These are phyloP conservation scores for Chaetomiaceae sp. DNA, from an alignment of 2,329 filamentous ascomycete species.

Conservation along the genomic window DNA sequence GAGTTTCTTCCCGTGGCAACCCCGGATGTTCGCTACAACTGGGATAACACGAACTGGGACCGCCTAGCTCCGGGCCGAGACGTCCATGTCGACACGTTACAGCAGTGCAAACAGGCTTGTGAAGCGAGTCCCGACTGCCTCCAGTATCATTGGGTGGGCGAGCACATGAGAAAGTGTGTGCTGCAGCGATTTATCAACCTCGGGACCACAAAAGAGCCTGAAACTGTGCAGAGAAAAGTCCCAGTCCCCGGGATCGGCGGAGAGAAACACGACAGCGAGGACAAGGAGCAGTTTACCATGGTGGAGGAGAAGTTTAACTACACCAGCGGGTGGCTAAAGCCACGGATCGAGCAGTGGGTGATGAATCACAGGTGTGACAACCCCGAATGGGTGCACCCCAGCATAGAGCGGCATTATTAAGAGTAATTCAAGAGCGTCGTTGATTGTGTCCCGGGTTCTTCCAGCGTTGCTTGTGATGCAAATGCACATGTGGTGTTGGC, in stretches of 20 bases:
- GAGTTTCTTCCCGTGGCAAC: conserved; percentile 34
- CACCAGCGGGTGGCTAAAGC: conserved; percentile 23
- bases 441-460: too few relatives aligned
- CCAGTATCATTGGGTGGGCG: conserved; percentile 23
- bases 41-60: conserved; percentile 23
- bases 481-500: too few relatives aligned
- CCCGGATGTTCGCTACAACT: conserved; percentile 13
- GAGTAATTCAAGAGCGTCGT: too few relatives aligned
- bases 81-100: conserved; percentile 10
- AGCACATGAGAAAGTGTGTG: conserved; percentile 17
- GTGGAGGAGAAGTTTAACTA: conserved; percentile 13
- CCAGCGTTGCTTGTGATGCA: too few relatives aligned
- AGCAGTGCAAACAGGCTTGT: conserved; percentile 23
- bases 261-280: background rate
- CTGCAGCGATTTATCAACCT: conserved; percentile 19
- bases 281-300: conserved; percentile 1
- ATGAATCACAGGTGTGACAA: conserved; percentile 13
- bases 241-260: background rate
- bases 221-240: conserved; percentile 6
- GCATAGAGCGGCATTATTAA: conserved; percentile 11
- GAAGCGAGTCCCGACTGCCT: conserved; percentile 19
- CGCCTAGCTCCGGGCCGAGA: conserved; percentile 9
- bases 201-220: conserved; percentile 12
- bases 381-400: conserved; percentile 24
- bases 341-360: conserved; percentile 21